Base-by-base conservation (phyloP, 139 green algal species). In the Mychonastes homosphaera region DNA sequence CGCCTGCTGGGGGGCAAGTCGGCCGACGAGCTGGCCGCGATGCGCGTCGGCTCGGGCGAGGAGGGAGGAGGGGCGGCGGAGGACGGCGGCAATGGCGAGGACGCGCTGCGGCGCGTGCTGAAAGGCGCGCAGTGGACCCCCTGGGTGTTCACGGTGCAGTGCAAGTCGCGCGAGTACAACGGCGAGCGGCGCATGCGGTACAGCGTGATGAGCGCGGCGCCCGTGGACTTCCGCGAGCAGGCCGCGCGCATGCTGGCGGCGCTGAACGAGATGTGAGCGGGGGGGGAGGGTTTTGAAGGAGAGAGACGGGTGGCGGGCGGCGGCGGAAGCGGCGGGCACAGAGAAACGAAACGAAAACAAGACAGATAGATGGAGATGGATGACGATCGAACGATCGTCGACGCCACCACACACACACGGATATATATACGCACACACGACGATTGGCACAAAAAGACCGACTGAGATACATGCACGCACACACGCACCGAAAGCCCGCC, bases 101-200 rank as follows among this genome's bases (percentile, higher is more conserved):
- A 48, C 29, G 29, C 64, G 21, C 16, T 53, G 15, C 9, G 24
- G 58, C 19, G 50, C 2, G 19, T 56, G 53, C 49, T 70, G 29
- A 63, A 62, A 30, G 16, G 24, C 3, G 53, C 52, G 13, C 53
- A 63, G 47, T 73, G 61, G 53, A 55, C 33, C 18, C 53, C 71
- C 8, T 71, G 61, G 65, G 19, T 36, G 6, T 51, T 65, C 47
- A 65, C 58, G n/a, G 34, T 65, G 6, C 18, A 46, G 38, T 62
- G 27, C 26, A 47, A 4, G n/a, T 73, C 12, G 59, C 62, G 72
- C 47, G 83, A 91, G 67, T 90, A 89, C 64, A 75, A 92, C 16
- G 79, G 78, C 2, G 74, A 93, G 64, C 27, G 62, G 8, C 56
- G 65, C 45, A 69, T 84, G 62, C 67, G 79, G 24, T 77, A 81